Evolutionary conservation across 352 stramenopile genomes (phyloP).

Genomic region (Globisporangium splendens): DNA sequence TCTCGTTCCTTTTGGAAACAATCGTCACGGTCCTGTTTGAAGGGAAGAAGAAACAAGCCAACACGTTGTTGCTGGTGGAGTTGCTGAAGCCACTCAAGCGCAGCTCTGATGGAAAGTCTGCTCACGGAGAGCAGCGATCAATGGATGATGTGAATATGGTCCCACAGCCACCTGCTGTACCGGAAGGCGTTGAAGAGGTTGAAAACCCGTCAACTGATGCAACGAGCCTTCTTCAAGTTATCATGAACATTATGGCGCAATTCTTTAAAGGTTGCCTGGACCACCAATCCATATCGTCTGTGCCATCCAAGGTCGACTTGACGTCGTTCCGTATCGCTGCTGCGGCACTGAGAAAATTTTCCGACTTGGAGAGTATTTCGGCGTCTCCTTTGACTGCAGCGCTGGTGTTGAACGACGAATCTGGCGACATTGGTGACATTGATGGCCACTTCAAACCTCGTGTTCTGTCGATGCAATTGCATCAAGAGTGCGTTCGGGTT

Average conservation of each 20-base stretch:
- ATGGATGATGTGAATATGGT: constrained; percentile 30
- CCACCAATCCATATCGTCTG: background rate
- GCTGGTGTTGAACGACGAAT: constrained; percentile 50
- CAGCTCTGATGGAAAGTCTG: constrained; percentile 8
- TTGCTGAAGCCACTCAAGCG: constrained; percentile 43
- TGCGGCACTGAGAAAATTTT: constrained; percentile 53
- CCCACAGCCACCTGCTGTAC: constrained; percentile 17
- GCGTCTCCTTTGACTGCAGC: constrained; percentile 60
- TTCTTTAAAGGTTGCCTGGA: constrained; percentile 18
- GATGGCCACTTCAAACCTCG: constrained; percentile 40
- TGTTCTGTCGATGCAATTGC: constrained; percentile 56
- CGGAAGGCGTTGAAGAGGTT: constrained; percentile 1
- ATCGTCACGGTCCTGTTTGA: constrained; percentile 73
- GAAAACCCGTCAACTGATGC: constrained; percentile 19
- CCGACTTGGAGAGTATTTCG: constrained; percentile 64
- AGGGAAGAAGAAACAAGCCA: constrained; percentile 71
- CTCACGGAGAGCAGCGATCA: background rate
- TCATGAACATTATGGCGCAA: constrained; percentile 49
- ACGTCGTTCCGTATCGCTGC: constrained; percentile 68
- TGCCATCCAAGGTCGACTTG: constrained; percentile 51
- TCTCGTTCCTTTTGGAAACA: constrained; percentile 78
- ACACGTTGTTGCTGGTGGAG: constrained; percentile 66
- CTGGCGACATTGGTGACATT: constrained; percentile 8
- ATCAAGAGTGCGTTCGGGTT: constrained; percentile 52
- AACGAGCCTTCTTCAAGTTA: constrained; percentile 41